Evolutionary conservation across 768 basidiomycete genomes (phyloP).

Genomic region (Pleurotus cornucopiae): DNA sequence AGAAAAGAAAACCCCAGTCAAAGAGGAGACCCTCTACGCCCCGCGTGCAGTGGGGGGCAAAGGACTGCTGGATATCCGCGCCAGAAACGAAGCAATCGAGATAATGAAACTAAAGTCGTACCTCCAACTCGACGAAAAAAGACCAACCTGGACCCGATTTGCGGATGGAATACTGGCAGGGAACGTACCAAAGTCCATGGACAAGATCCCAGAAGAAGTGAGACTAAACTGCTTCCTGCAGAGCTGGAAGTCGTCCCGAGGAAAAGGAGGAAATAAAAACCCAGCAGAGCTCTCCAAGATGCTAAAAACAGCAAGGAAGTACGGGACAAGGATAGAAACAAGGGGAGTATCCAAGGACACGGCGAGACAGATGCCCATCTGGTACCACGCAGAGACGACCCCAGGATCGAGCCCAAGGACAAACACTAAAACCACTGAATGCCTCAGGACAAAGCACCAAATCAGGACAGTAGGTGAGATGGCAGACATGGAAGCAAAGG

Average conservation of each 20-base stretch:
- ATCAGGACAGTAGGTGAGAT: neutral
- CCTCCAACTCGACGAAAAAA: constrained; percentile 3
- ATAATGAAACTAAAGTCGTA: constrained; percentile 12
- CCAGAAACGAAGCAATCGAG: constrained; percentile 12
- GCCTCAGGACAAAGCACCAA: constrained; percentile 3
- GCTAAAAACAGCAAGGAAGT: constrained; percentile 5
- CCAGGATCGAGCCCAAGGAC: neutral
- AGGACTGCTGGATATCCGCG: constrained; percentile 4
- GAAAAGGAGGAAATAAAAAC: neutral
- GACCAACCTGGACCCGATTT: neutral
- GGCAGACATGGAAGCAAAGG: neutral
- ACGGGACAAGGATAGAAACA: neutral
- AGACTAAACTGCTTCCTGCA: neutral
- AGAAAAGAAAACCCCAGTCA: constrained; percentile 10
- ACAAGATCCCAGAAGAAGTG: neutral
- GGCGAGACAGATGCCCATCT: neutral
- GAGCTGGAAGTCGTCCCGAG: neutral
- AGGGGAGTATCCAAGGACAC: neutral
- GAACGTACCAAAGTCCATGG: neutral
- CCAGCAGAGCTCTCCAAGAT: neutral
- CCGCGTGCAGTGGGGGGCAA: constrained; percentile 18
- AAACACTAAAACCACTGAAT: neutral
- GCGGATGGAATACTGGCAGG: neutral
- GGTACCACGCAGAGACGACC: neutral
- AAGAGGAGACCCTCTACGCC: constrained; percentile 13